phyloP scores from a whole-genome alignment of 768 basidiomycete genomes.

The Boletus huronensis region DNA sequence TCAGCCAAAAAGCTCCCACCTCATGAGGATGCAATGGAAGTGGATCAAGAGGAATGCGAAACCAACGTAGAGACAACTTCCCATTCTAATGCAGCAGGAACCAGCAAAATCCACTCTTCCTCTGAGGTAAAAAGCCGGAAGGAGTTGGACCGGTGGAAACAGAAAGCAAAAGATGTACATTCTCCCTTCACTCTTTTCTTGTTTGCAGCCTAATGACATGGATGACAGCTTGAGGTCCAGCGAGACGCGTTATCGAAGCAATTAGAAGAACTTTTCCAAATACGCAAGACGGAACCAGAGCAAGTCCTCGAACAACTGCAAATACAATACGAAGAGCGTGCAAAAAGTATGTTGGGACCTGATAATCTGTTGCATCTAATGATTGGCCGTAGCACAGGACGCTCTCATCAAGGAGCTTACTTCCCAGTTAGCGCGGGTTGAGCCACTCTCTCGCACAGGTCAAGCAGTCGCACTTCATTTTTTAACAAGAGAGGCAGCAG shows the following conservation, averaged over 20 bases:
- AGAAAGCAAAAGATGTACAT: slow-evolving; percentile 27
- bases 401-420: slow-evolving; percentile 44
- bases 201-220: neutral
- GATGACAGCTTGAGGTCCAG: slow-evolving; percentile 34
- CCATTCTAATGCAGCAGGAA: slow-evolving; percentile 5
- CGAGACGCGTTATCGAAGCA: slow-evolving; percentile 48
- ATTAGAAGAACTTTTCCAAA: slow-evolving; percentile 54
- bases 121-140: slow-evolving; percentile 15
- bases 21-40: slow-evolving; percentile 14
- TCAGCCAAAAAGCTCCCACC: slow-evolving; percentile 3
- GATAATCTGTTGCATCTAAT: neutral
- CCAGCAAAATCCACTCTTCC: slow-evolving; percentile 10
- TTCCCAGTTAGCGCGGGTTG: slow-evolving; percentile 48
- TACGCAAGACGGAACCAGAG: slow-evolving; percentile 67
- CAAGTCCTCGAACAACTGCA: slow-evolving; percentile 45
- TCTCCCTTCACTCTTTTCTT: neutral
- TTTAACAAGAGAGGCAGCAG: slow-evolving; percentile 68
- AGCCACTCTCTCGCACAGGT: slow-evolving; percentile 50
- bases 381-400: slow-evolving; percentile 50
- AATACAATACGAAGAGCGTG: slow-evolving; percentile 47
- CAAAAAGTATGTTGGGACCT: slow-evolving; percentile 42
- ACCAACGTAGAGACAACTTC: neutral
- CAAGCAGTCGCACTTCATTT: slow-evolving; percentile 57
- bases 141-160: slow-evolving; percentile 32
- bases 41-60: slow-evolving; percentile 6